A percentile compares a stretch with the other conserved stretches of the same genome.
Evolutionary conservation across 2,329 filamentous ascomycete species (phyloP).

Genomic region (Tolypocladium amazonense): DNA sequence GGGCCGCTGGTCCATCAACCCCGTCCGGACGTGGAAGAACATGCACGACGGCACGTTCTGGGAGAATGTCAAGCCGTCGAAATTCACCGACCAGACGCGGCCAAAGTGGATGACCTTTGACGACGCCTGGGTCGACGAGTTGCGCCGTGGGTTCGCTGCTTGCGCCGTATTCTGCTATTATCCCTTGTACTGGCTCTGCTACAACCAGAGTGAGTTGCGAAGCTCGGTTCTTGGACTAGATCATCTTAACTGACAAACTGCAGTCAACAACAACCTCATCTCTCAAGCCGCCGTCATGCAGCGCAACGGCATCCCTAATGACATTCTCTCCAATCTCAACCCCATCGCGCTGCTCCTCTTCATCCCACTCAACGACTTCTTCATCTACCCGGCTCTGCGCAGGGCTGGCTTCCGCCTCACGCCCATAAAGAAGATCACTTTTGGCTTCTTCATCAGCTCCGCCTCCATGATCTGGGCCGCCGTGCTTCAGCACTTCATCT

Average conservation of each 20-base stretch:
- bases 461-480: conserved; percentile 48
- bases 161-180: conserved; percentile 64
- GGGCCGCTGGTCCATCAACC: conserved; percentile 52
- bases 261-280: conserved; percentile 45
- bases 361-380: conserved; percentile 57
- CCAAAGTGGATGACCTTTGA: conserved; percentile 74
- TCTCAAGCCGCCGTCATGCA: conserved; percentile 57
- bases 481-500: conserved; percentile 52
- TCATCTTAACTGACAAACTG: not conserved
- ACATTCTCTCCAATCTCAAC: conserved; percentile 66
- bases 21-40: conserved; percentile 24
- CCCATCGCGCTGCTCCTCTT: conserved; percentile 66
- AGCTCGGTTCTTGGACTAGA: not conserved
- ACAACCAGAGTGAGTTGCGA: conserved; percentile 33
- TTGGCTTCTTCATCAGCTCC: conserved; percentile 56
- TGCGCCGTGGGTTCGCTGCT: conserved; percentile 57
- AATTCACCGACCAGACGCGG: conserved; percentile 41
- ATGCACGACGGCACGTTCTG: conserved; percentile 25
- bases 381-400: conserved; percentile 59
- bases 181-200: conserved; percentile 50
- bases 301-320: conserved; percentile 64
- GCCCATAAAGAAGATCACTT: conserved; percentile 65
- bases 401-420: conserved; percentile 55
- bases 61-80: conserved; percentile 58
- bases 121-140: conserved; percentile 73